A percentile compares a stretch with the other conserved stretches of the same genome.
Evolutionary conservation across 768 basidiomycete genomes (phyloP).

Genomic region (Gloeopeniophorella convolvens): DNA sequence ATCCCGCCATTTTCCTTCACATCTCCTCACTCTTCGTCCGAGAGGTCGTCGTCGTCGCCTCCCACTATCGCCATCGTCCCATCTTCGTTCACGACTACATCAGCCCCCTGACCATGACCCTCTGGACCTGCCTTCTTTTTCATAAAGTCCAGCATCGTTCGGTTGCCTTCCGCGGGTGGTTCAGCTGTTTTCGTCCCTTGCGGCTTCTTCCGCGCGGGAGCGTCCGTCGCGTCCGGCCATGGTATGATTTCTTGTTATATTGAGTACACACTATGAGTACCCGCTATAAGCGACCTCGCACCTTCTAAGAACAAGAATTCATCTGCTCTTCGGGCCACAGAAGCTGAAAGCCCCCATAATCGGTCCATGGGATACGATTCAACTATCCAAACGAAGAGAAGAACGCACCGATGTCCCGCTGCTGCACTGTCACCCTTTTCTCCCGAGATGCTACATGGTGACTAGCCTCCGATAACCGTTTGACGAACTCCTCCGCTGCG

Average conservation of each 20-base stretch:
- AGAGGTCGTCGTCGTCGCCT: not conserved
- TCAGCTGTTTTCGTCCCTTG: conserved; percentile 26
- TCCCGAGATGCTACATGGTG: conserved; percentile 65
- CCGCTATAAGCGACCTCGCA: conserved; percentile 26
- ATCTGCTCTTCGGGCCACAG: conserved; percentile 56
- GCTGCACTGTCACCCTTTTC: conserved; percentile 67
- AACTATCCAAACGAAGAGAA: not conserved
- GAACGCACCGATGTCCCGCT: conserved; percentile 68
- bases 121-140: conserved; percentile 26
- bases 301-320: conserved; percentile 79
- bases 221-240: conserved; percentile 38
- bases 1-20: not conserved
- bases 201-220: conserved; percentile 39
- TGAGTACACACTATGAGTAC: not conserved
- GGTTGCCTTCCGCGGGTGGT: conserved; percentile 17
- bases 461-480: conserved; percentile 63
- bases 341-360: conserved; percentile 34
- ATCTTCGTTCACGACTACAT: conserved; percentile 51
- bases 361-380: not conserved
- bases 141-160: conserved; percentile 48
- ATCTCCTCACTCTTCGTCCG: not conserved
- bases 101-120: conserved; percentile 22
- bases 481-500: conserved; percentile 86
- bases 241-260: conserved; percentile 48
- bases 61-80: conserved; percentile 44